Evolutionary conservation across 2,329 filamentous ascomycete species (phyloP).

Genomic region (Aspergillus cejpii): DNA sequence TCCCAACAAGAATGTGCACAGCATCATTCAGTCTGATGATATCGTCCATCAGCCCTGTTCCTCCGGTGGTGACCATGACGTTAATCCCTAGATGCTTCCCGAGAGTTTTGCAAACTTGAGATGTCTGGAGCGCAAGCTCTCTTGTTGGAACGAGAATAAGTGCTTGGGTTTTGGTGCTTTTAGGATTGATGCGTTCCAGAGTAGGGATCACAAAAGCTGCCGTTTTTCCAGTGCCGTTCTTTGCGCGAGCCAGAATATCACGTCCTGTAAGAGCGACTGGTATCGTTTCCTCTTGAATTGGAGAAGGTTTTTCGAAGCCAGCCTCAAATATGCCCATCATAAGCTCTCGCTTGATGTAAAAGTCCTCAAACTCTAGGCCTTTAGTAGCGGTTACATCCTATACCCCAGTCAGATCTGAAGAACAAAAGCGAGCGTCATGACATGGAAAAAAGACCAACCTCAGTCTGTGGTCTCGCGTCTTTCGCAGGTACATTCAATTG

Average conservation of each 20-base stretch:
- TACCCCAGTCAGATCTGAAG: constrained; percentile 16
- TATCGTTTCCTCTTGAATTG: constrained; percentile 98
- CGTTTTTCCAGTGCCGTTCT: constrained; percentile 98
- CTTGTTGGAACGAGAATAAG: constrained; percentile 93
- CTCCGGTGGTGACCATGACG: constrained; percentile 98
- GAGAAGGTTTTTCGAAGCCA: constrained; percentile 96
- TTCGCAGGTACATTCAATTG: constrained; percentile 43
- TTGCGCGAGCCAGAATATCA: constrained; percentile 91
- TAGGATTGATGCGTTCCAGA: constrained; percentile 92
- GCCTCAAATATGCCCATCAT: constrained; percentile 99
- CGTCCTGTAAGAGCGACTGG: constrained; percentile 90
- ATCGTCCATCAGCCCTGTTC: constrained; percentile 89
- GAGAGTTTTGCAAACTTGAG: constrained; percentile 96
- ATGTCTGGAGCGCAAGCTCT: constrained; percentile 96
- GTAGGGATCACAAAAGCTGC: constrained; percentile 96
- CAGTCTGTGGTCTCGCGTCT: constrained; percentile 46
- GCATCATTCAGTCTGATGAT: constrained; percentile 90
- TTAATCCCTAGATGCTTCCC: constrained; percentile 96
- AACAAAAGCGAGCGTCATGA: constrained; percentile 3
- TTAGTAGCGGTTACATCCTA: constrained; percentile 98
- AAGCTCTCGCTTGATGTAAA: constrained; percentile 86
- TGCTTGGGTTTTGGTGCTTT: constrained; percentile 91
- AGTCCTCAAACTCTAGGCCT: constrained; percentile 95
- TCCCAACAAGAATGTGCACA: constrained; percentile 96
- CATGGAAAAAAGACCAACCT: constrained; percentile 30